Conservation (phyloP, 495 filamentous ascomycete species). For the Trichoderma reesei region DNA sequence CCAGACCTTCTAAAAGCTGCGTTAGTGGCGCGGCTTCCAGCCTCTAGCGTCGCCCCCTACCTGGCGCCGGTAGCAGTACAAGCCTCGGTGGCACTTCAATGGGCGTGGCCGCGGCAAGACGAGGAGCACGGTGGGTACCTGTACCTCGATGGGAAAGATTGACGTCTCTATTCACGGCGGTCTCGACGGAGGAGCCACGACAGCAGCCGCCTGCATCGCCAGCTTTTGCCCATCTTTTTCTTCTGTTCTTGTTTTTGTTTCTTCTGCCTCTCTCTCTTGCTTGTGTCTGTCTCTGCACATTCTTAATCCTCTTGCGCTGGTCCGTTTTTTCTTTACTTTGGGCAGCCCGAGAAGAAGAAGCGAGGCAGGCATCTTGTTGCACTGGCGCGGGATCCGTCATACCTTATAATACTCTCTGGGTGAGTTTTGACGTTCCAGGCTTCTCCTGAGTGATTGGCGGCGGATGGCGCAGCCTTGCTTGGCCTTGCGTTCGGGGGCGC, state of each 20-base stretch:
- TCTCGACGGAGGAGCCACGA: neutral
- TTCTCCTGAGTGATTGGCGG: neutral
- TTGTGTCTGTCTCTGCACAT: neutral
- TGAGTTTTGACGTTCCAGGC: neutral
- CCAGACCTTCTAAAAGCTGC: neutral
- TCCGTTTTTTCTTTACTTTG: neutral
- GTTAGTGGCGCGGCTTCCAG: constrained; percentile 5
- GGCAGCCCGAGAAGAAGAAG: neutral
- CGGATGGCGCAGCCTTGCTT: neutral
- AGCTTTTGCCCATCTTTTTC: neutral
- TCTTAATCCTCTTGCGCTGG: neutral
- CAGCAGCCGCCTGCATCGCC: neutral
- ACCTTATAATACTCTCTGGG: neutral
- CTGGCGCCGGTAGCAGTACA: neutral
- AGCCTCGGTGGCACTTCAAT: neutral
- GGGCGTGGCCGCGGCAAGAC: neutral
- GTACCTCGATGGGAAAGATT: neutral
- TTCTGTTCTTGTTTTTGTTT: no score
- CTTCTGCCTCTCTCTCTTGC: neutral
- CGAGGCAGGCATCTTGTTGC: neutral
- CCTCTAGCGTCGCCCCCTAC: neutral
- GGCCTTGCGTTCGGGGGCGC: neutral
- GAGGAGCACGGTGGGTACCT: neutral
- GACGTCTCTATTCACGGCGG: neutral
- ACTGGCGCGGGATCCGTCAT: neutral